Conservation (phyloP, 1,284 basidiomycete genomes). For the Meripilus lineatus region DNA sequence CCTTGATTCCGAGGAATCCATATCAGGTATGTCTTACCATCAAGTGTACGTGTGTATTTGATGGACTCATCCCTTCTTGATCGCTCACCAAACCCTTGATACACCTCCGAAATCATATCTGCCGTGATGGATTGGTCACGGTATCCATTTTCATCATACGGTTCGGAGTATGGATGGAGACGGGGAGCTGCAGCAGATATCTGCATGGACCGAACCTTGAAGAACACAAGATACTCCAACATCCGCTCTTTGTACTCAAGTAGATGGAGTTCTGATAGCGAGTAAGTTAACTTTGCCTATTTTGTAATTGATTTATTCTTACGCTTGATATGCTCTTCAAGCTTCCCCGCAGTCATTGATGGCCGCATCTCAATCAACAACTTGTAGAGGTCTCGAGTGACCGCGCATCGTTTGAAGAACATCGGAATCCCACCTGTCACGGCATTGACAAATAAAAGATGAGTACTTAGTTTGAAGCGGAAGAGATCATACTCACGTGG, state of each 20-base stretch:
- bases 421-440: slow-evolving; percentile 12
- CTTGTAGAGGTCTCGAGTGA: slow-evolving; percentile 15
- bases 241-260: slow-evolving; percentile 9
- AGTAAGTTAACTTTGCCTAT: not conserved
- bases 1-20: no score
- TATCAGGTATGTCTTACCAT: slow-evolving; percentile 10
- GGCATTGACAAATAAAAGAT: not conserved
- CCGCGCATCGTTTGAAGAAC: slow-evolving; percentile 14
- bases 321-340: slow-evolving; percentile 16
- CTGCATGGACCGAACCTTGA: not conserved
- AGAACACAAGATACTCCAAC: slow-evolving; percentile 3
- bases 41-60: slow-evolving; percentile 11
- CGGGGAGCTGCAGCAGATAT: not conserved
- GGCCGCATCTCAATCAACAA: slow-evolving; percentile 15
- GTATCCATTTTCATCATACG: slow-evolving; percentile 7
- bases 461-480: not conserved
- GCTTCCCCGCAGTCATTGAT: slow-evolving; percentile 10
- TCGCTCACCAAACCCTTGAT: slow-evolving; percentile 7
- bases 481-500: slow-evolving; percentile 7
- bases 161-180: slow-evolving; percentile 3
- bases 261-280: slow-evolving; percentile 13
- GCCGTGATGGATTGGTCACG: slow-evolving; percentile 7
- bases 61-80: slow-evolving; percentile 10
- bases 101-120: slow-evolving; percentile 13
- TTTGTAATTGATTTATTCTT: not conserved